A percentile compares a stretch with the other conserved stretches of the same genome.
Conservation (phyloP, 2,329 filamentous ascomycete species). For the Arthrobotrys sphaeroides region DNA sequence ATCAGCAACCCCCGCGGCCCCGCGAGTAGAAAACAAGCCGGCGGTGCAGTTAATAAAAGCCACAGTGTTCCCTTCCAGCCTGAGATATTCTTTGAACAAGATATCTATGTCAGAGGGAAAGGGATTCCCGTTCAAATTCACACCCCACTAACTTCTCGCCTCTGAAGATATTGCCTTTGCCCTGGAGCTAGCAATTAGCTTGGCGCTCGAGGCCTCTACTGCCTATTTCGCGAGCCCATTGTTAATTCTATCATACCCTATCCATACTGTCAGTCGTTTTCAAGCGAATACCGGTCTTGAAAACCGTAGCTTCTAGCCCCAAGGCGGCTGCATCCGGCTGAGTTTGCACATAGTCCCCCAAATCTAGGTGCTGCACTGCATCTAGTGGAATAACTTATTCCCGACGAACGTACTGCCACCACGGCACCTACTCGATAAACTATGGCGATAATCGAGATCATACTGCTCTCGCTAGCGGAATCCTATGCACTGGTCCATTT, state of each 20-base stretch:
- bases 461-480: constrained; percentile 36
- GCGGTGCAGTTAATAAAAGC: constrained; percentile 6
- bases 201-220: too few species aligned
- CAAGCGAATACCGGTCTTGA: too few species aligned
- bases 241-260: too few species aligned
- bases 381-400: neutral
- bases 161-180: neutral
- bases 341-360: too few species aligned
- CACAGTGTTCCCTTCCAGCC: constrained; percentile 18
- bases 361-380: too few species aligned
- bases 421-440: neutral
- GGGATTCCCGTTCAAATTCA: too few species aligned
- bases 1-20: neutral
- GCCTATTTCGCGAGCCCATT: too few species aligned
- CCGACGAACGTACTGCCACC: neutral
- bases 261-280: too few species aligned
- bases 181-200: too few species aligned
- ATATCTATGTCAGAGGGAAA: neutral
- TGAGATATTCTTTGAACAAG: neutral
- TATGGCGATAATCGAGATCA: constrained; percentile 28
- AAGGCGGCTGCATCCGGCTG: too few species aligned
- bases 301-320: too few species aligned
- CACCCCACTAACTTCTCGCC: too few species aligned
- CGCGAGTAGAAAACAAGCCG: neutral
- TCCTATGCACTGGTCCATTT: constrained; percentile 40